Evolutionary conservation across 2,329 filamentous ascomycete species (phyloP), one percentile per base, ranked within the genome.

Genomic region (Phyllosticta citribraziliensis): DNA sequence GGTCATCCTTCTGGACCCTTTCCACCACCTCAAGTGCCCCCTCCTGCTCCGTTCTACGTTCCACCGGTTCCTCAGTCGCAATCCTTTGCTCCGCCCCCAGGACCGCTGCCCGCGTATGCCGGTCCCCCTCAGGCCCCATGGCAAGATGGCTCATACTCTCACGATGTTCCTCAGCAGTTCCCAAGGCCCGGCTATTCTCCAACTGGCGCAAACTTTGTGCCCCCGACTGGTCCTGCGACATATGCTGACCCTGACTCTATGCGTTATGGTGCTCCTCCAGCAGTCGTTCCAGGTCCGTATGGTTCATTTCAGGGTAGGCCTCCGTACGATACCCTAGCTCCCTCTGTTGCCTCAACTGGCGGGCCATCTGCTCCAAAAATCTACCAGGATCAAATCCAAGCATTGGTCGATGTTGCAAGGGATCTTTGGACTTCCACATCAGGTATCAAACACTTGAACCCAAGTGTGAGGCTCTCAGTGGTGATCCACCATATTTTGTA

Each of bases 401-500:
- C 70, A 55, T 64, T 74, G 24, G 72, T 76, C 75, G 58, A 73
- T 72, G 79, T 80, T 67, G 81, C 84, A 4, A 79, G 82, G 62
- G 81, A 84, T 24, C 72, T 87, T 40, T 92, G 88, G 87, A 81
- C 82, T 64, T 74, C 77, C 22, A 80, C 86, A 2, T 79, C 79
- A 8, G 78, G 79, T 2, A 76, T 89, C 64, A 83, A 83, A 65
- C 81, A 85, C 57, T 73, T 90, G 17, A 80, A 85, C 14, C 80
- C 82, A 50, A 82, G 81, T 63, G 78, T 89, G 55, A 84, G 84
- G 65, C 78, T 88, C 17, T 82, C 82, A 63, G 80, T 84, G 55
- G 76, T 88, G 10, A 79, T 92, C 52, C 79, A 87, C 68, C 84
- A 88, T 69, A 74, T 85, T 57, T 78, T 82, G 61, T 79, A 79